phyloP scores from a whole-genome alignment of 352 stramenopile species.

The Phytopythium cucurbitacearum region DNA sequence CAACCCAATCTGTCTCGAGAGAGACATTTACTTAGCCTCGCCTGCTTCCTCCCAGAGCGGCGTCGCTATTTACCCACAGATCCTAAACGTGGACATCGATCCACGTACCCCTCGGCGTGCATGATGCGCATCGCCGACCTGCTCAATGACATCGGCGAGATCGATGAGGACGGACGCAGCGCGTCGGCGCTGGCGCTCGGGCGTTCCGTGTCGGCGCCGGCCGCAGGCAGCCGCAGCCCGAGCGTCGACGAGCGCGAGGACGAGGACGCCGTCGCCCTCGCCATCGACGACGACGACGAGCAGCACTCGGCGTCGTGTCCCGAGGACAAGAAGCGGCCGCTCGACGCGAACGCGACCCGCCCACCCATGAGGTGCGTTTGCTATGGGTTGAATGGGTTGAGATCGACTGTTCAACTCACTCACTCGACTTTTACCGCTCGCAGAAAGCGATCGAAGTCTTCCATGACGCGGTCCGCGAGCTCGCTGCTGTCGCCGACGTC shows the following conservation, averaged over 20 bases:
- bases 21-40: slow-evolving; percentile 24
- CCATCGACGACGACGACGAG: slow-evolving; percentile 23
- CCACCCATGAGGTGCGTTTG: slow-evolving; percentile 13
- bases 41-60: slow-evolving; percentile 5
- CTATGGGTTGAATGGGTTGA: background rate
- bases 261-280: slow-evolving; percentile 11
- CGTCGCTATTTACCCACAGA: slow-evolving; percentile 30
- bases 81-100: background rate
- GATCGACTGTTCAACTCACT: background rate
- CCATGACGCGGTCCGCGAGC: slow-evolving; percentile 20
- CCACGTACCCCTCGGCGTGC: background rate
- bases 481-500: slow-evolving; percentile 21
- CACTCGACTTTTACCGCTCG: background rate
- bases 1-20: slow-evolving; percentile 26
- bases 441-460: slow-evolving; percentile 23
- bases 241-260: slow-evolving; percentile 4
- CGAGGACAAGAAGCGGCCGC: slow-evolving; percentile 22
- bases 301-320: slow-evolving; percentile 24
- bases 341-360: background rate
- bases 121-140: slow-evolving; percentile 33
- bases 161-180: slow-evolving; percentile 11
- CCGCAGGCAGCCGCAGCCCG: slow-evolving; percentile 1
- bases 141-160: slow-evolving; percentile 26
- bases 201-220: slow-evolving; percentile 23
- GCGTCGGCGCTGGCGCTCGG: slow-evolving; percentile 16